These are phyloP conservation scores for Nematocida ironsii DNA, from an alignment of 371 early-diverging fungal species.

Conservation along the genomic window DNA sequence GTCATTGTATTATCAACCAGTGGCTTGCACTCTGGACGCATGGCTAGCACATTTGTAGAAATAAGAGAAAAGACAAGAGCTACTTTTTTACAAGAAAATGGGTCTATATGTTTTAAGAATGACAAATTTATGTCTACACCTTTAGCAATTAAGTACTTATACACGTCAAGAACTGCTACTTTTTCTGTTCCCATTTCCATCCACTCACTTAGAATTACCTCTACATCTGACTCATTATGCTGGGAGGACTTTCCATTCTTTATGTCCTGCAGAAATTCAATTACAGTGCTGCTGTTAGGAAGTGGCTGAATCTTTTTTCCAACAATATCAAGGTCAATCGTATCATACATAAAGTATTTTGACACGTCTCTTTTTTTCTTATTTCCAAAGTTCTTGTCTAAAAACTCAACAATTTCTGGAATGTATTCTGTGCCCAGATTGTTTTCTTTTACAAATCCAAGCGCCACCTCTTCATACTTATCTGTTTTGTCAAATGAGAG, in stretches of 20 bases:
- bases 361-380: constrained; percentile 30
- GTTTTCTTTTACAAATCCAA: constrained; percentile 59
- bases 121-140: constrained; percentile 61
- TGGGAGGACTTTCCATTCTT: constrained; percentile 1
- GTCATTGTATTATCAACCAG: constrained; percentile 11
- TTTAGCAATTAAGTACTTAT: constrained; percentile 61
- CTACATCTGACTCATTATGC: constrained; percentile 28
- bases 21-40: constrained; percentile 55
- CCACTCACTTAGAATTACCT: constrained; percentile 43
- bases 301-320: constrained; percentile 37
- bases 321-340: constrained; percentile 62
- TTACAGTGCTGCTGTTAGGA: constrained; percentile 2
- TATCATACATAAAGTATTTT: constrained; percentile 54
- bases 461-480: constrained; percentile 64
- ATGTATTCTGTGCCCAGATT: constrained; percentile 54
- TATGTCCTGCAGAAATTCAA: constrained; percentile 9
- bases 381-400: constrained; percentile 64
- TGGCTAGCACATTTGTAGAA: constrained; percentile 62
- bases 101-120: constrained; percentile 56
- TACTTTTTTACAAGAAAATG: constrained; percentile 55
- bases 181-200: constrained; percentile 21
- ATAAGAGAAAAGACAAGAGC: constrained; percentile 61
- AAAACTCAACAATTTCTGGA: constrained; percentile 68
- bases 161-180: constrained; percentile 65
- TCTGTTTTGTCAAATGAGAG: constrained; percentile 69